Evolutionary conservation across 495 filamentous ascomycete genomes (phyloP), one percentile per base, ranked within the genome.

Genomic region (Penicillium chermesinum): DNA sequence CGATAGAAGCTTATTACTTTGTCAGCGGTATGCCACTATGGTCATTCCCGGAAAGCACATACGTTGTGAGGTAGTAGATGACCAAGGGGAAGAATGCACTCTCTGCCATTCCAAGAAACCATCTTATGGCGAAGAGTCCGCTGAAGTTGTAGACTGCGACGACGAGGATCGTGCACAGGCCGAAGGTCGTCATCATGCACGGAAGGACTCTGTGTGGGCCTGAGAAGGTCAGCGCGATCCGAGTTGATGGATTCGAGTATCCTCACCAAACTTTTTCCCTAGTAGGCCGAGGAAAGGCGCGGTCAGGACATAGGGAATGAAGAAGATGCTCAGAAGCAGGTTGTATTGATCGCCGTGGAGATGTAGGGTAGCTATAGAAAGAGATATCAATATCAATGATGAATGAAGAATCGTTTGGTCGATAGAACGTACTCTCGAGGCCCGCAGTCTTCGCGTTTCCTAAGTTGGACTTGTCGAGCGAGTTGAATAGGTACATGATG

Each of bases 41-140:
- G 30, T n/a, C 21, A 37, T 2, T 2, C 18, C 37, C 0, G 9
- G 15, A 30, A 25, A 12, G n/a, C 13, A 52, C 53, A 44, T 25
- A 56, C 53, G 72, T 75, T 9, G 76, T 79, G 39, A 71, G 67
- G 41, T 81, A 79, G 53, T 79, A 81, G 48, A 79, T 80, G 4
- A 82, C 85, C 33, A 85, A 62, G 1, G 87, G 86, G 54, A 86
- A 88, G 67, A 91, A 89, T 3, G 78, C 86, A 27, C 77, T 76
- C 61, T 91, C 87, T 1, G 80, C 71, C 74, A 87, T 86, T 15
- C 87, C 79, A 75, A 86, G 47, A 67, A 59, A 84, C 69, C 61
- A 73, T 36, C 71, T 63, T 19, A 75, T 58, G 9, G 81, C 73
- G 52, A 88, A 81, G 22, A 89, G 71, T 8, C 84, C 85, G 12